Percentiles rank a stretch among this genome's conserved stretches.
Conservation (phyloP, 768 basidiomycete genomes). For the Mycena metata region DNA sequence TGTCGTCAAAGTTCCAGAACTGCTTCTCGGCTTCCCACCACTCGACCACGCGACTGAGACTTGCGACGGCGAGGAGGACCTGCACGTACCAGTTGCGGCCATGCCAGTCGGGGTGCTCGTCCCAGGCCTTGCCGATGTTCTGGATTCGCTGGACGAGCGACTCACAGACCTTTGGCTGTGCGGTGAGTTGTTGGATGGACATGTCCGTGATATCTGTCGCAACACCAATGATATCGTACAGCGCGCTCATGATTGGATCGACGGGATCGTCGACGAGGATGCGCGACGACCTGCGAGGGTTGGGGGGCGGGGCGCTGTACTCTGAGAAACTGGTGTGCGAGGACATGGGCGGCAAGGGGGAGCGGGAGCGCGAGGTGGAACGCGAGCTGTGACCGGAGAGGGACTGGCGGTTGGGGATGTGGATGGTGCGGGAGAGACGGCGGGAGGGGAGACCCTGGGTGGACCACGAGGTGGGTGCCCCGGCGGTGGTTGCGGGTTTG, state of each 20-base stretch:
- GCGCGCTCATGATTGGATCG: slow-evolving; percentile 89
- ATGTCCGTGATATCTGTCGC: slow-evolving; percentile 96
- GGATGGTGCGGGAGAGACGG: slow-evolving; percentile 87
- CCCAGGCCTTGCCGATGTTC: slow-evolving; percentile 94
- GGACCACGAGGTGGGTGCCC: slow-evolving; percentile 68
- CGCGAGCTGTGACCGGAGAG: slow-evolving; percentile 89
- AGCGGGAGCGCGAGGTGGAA: slow-evolving; percentile 94
- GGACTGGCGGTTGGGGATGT: slow-evolving; percentile 75
- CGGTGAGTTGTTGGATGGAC: slow-evolving; percentile 86
- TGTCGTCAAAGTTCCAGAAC: slow-evolving; percentile 99
- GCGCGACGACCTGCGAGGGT: slow-evolving; percentile 83
- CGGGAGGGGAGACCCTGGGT: slow-evolving; percentile 73
- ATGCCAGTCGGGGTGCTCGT: slow-evolving; percentile 98
- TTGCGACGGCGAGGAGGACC: slow-evolving; percentile 94
- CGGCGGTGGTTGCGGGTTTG: slow-evolving; percentile 59
- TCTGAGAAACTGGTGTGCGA: slow-evolving; percentile 78
- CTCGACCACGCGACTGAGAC: slow-evolving; percentile 95
- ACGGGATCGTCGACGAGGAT: slow-evolving; percentile 88
- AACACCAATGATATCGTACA: slow-evolving; percentile 93
- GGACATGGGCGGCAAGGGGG: slow-evolving; percentile 83
- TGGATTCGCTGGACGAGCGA: slow-evolving; percentile 92
- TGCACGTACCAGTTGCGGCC: slow-evolving; percentile 99
- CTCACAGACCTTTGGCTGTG: slow-evolving; percentile 87
- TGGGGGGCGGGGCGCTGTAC: slow-evolving; percentile 56
- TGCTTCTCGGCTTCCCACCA: slow-evolving; percentile 99